A percentile compares a stretch with the other conserved stretches of the same genome.
These are phyloP conservation scores for Taphrina betulina DNA, from an alignment of 1,139 yeast genomes.

Conservation along the genomic window DNA sequence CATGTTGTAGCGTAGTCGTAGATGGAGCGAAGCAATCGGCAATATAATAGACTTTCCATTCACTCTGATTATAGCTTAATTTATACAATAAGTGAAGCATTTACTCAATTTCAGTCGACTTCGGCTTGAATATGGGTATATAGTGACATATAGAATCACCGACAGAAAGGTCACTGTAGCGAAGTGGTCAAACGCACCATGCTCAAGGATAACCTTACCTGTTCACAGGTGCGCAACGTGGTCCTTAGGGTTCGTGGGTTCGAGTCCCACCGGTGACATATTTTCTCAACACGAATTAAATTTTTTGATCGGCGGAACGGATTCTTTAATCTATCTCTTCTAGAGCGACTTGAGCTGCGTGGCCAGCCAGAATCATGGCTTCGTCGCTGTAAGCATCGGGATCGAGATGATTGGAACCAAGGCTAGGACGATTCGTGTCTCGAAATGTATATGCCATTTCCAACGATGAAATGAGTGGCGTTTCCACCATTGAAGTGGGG, in stretches of 20 bases:
- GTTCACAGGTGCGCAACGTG: not conserved
- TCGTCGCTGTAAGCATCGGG: not conserved
- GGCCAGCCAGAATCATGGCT: conserved; percentile 7
- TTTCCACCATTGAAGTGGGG: not conserved
- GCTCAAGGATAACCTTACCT: conserved; percentile 1
- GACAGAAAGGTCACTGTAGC: not conserved
- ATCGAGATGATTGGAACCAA: not conserved
- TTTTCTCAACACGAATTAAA: not conserved
- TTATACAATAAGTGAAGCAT: too few species aligned
- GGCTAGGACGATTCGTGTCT: not conserved
- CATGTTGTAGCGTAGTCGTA: too few species aligned
- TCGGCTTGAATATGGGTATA: too few species aligned
- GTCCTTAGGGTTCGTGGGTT: conserved; percentile 6
- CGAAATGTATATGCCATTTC: not conserved
- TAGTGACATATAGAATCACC: too few species aligned
- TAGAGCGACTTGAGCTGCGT: not conserved
- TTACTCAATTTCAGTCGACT: too few species aligned
- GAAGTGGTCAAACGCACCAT: conserved; percentile 4
- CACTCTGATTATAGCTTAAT: too few species aligned
- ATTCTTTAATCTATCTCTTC: not conserved
- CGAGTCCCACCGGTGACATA: not conserved
- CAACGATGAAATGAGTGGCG: not conserved
- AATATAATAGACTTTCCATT: too few species aligned
- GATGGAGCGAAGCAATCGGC: too few species aligned
- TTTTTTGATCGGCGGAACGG: too few species aligned